Conservation (phyloP, 2,329 filamentous ascomycete genomes). For the Rugonectria rugulosa region DNA sequence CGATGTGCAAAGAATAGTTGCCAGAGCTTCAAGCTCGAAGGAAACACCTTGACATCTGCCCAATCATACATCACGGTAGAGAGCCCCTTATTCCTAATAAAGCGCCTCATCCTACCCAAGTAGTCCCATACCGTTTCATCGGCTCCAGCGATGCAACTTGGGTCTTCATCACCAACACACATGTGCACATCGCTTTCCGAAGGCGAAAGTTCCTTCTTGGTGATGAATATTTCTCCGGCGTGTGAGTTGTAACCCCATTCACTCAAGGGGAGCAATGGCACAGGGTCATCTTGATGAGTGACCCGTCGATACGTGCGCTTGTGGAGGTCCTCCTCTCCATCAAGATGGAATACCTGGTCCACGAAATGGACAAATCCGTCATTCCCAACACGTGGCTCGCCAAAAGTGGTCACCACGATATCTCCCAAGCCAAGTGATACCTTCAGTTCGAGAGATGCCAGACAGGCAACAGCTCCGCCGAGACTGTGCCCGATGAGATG, state of each 20-base stretch:
- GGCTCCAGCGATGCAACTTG: conserved; percentile 72
- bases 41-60: conserved; percentile 57
- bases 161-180: conserved; percentile 77
- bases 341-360: conserved; percentile 59
- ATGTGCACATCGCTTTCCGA: conserved; percentile 70
- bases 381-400: conserved; percentile 78
- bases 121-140: conserved; percentile 48
- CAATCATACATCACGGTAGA: conserved; percentile 32
- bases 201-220: conserved; percentile 74
- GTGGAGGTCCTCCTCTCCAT: conserved; percentile 43
- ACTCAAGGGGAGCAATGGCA: conserved; percentile 82
- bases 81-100: conserved; percentile 34
- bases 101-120: conserved; percentile 35
- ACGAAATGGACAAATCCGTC: conserved; percentile 61
- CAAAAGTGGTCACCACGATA: conserved; percentile 85
- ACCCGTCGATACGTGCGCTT: conserved; percentile 72
- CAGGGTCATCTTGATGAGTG: conserved; percentile 86
- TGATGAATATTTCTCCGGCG: conserved; percentile 87
- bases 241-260: conserved; percentile 92
- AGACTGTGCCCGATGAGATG: conserved; percentile 90
- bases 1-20: conserved; percentile 91
- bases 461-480: conserved; percentile 87
- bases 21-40: conserved; percentile 77
- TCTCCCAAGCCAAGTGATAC: conserved; percentile 77
- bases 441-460: conserved; percentile 84